Evolutionary conservation across 139 green algal species (phyloP).

Genomic region (Chlamydomonas sp.): DNA sequence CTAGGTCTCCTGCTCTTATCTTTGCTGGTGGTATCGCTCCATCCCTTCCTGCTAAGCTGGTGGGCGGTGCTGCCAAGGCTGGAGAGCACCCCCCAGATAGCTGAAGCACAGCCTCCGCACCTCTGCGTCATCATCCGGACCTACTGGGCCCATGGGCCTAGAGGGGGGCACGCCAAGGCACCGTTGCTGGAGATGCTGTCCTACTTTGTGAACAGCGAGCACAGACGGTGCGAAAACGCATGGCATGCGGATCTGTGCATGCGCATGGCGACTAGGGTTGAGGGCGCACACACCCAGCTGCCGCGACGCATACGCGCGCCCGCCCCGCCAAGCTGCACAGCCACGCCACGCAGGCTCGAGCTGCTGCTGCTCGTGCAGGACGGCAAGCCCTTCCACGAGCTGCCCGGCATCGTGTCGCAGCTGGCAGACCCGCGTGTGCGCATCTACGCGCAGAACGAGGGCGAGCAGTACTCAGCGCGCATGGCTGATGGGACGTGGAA

Average conservation of each 20-base stretch:
- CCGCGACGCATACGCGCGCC: not conserved
- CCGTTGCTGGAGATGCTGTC: not conserved
- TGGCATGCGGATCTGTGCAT: not conserved
- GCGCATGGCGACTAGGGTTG: too few species aligned
- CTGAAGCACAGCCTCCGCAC: too few species aligned
- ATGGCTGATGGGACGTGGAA: constrained; percentile 42
- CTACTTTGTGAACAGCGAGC: not conserved
- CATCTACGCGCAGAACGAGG: constrained; percentile 54
- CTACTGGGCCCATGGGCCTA: constrained; percentile 7
- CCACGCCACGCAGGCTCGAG: constrained; percentile 48
- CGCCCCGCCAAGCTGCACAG: not conserved
- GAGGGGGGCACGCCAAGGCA: not conserved
- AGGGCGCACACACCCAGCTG: constrained; percentile 2
- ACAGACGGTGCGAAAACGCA: not conserved
- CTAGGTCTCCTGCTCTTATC: too few species aligned
- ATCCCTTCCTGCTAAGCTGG: too few species aligned
- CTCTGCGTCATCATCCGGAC: constrained; percentile 12
- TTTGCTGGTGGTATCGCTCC: too few species aligned
- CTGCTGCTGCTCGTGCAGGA: constrained; percentile 67
- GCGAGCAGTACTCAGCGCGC: constrained; percentile 43
- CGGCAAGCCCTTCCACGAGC: constrained; percentile 53
- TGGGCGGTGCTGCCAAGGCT: too few species aligned
- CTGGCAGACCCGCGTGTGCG: constrained; percentile 52
- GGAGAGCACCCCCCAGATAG: too few species aligned
- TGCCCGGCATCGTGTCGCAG: constrained; percentile 54